Evolutionary conservation across 345 rosid genomes (phyloP).

Genomic region (Eucalyptus leucophloia): DNA sequence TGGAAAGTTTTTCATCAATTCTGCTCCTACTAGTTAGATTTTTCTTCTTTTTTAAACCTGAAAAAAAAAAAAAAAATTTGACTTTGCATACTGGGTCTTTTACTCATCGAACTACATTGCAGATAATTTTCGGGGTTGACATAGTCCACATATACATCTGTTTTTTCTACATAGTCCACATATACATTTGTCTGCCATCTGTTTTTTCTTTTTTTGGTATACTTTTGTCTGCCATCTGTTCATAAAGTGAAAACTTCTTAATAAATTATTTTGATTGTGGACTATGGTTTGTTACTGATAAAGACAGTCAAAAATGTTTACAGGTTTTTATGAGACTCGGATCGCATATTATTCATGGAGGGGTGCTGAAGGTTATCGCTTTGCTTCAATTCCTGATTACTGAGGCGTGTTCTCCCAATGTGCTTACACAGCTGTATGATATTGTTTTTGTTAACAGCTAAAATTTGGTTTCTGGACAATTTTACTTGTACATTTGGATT

Average conservation of each 20-base stretch:
- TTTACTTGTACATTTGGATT: background rate
- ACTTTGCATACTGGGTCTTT: background rate
- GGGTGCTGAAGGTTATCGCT: constrained; percentile 74
- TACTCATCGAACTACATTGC: background rate
- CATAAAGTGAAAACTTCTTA: background rate
- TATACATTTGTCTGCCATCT: background rate
- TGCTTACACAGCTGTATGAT: background rate
- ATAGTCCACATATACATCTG: background rate
- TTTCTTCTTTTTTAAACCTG: background rate
- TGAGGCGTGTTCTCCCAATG: background rate
- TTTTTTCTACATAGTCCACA: background rate
- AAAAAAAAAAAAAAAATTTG: background rate
- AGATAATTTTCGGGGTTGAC: background rate
- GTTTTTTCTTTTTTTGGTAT: too few relatives aligned
- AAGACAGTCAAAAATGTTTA: background rate
- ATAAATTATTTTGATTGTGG: background rate
- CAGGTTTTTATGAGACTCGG: constrained; percentile 86
- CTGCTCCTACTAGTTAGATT: background rate
- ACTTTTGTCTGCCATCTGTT: background rate
- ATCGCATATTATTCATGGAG: constrained; percentile 91
- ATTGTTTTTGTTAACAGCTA: background rate
- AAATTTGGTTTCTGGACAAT: background rate
- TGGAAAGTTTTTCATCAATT: background rate
- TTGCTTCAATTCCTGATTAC: constrained; percentile 72
- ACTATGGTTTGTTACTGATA: background rate